Evolutionary conservation across 2,329 filamentous ascomycete genomes (phyloP), one percentile per base, ranked within the genome.

Genomic region (Penicillium janthinellum): DNA sequence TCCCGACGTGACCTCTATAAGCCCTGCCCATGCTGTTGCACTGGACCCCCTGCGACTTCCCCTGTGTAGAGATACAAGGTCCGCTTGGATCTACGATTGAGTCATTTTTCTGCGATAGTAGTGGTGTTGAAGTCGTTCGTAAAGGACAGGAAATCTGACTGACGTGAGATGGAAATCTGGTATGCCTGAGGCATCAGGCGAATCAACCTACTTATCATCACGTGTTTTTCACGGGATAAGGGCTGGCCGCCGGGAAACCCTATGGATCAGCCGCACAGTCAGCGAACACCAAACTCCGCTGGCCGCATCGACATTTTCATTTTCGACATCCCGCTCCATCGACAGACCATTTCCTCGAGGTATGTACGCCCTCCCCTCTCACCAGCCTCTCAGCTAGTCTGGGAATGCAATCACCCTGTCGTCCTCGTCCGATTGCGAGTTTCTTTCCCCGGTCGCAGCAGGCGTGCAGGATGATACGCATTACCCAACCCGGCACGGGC

Each of bases 401-500:
- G 76, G 72, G 75, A 67, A 70, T 74, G 75, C 74, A 78, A 79
- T 79, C 77, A 75, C 73, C 59, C 38, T 70, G 63, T 57, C 58
- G 60, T 65, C 38, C 65, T 62, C 28, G 52, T 66, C 55, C 61
- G 55, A 57, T 54, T 28, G 20, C 11, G 47, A 59, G 44, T 60
- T 57, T 53, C n/a, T 44, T 54, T 45, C 39, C 41, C 39, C 51
- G 20, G 55, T 54, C 54, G 28, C 56, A 62, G 56, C 64, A 60
- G 63, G 48, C 45, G 55, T 51, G 56, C 63, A 71, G 60, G 70
- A 76, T 77, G 76, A 78, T 78, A 79, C 76, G 75, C 75, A 70
- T 77, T 72, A 75, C 71, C 72, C 71, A 72, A 53, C 67, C 67
- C 78, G 72, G 74, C 78, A 85, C 79, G 84, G 86, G 86, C 84